Evolutionary conservation across 1,284 basidiomycete genomes (phyloP), one percentile per base, ranked within the genome.

Genomic region (Cystobasidium pallidum): DNA sequence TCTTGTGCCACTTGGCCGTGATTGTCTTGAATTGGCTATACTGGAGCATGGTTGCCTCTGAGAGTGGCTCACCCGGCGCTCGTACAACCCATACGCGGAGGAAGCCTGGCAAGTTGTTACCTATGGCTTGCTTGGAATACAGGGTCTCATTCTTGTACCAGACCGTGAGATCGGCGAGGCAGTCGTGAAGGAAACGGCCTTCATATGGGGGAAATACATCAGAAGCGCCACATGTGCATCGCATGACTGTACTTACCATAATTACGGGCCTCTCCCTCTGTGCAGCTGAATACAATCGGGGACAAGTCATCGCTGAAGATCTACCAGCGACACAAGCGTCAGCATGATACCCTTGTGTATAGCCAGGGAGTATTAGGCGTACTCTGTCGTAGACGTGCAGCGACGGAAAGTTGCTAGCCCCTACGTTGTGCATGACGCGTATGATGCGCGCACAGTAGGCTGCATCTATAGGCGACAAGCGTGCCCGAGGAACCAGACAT

Each of bases 381-480:
- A 93, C 91, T 83, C 87, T 90, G 81, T 96, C 89, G 80, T 95
- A 97, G 62, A 89, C 88, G 78, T 87, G 86, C 11, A 96, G 81
- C 0, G 93, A 94, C 36, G 90, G 88, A 80, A 98, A 98, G 3
- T 90, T 89, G 13, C 88, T 87, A 0, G 94, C 92, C 15, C 92
- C 93, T 77, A 91, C 87, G 24, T 86, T 85, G 78, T 99, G 95
- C 63, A 96, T 84, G 7, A 89, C 85, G 77, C 91, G 90, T 79
- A 99, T 89, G 78, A 99, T 91, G 76, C 92, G 90, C 8, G 92
- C 90, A 73, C 94, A 92, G 76, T 90, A 99, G 67, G 95, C 89
- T 11, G 96, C 96, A 81, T 99, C 96, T 86, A 94, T 92, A 0
- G 94, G 93, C 0, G 94, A 95, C 17, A 98, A 83, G 45, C 96